Conservation (phyloP, 768 basidiomycete species). For the Naganishia vaughanmartiniae region DNA sequence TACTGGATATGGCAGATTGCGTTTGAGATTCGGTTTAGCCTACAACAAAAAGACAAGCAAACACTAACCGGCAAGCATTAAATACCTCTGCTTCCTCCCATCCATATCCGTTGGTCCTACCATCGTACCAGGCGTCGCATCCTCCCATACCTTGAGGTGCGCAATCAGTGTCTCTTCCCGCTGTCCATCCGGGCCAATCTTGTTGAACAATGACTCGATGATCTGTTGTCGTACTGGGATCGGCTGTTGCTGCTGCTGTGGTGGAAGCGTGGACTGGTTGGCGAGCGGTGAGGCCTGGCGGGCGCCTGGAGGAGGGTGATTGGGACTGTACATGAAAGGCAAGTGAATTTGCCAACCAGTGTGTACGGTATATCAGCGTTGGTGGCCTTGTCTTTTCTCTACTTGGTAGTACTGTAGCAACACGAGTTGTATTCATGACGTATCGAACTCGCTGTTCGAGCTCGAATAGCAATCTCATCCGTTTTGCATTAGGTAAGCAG, state of each 20-base stretch:
- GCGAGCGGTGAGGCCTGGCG: conserved; percentile 5
- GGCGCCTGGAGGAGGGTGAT: background rate
- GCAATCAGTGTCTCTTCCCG: conserved; percentile 77
- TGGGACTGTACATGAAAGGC: background rate
- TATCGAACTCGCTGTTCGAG: too few species aligned
- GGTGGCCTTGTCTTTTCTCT: too few species aligned
- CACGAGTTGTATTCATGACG: too few species aligned
- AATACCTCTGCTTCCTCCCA: conserved; percentile 77
- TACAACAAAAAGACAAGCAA: conserved; percentile 56
- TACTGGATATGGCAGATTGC: conserved; percentile 30
- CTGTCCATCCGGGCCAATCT: conserved; percentile 63
- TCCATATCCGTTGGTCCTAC: conserved; percentile 52
- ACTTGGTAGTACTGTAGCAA: too few species aligned
- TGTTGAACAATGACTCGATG: conserved; percentile 77
- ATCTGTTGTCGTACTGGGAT: conserved; percentile 55
- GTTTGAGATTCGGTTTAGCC: background rate
- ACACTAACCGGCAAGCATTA: conserved; percentile 78
- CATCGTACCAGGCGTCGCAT: conserved; percentile 62
- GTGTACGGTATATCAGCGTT: too few species aligned
- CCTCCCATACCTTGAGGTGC: conserved; percentile 93
- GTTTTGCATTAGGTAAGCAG: too few species aligned
- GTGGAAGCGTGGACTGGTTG: conserved; percentile 1
- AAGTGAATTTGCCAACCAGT: too few species aligned
- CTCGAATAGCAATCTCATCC: too few species aligned
- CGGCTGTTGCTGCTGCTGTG: conserved; percentile 1